A percentile compares a stretch with the other conserved stretches of the same genome.
Evolutionary conservation across 2,329 filamentous ascomycete species (phyloP).

Genomic region (Macrophomina pseudophaseolina): DNA sequence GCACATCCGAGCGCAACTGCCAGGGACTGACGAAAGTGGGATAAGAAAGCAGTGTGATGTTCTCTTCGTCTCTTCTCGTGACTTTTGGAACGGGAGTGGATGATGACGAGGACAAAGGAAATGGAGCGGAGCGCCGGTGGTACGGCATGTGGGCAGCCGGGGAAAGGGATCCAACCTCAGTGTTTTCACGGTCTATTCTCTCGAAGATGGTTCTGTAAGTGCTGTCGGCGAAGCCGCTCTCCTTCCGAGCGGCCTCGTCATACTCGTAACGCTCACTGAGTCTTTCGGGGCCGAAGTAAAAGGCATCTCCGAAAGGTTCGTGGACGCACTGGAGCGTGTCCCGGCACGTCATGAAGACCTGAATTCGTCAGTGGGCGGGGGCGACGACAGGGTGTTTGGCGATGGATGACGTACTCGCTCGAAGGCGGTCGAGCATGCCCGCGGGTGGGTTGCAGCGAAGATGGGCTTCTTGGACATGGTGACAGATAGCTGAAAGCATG

Average conservation of each 20-base stretch:
- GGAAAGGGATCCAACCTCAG: conserved; percentile 66
- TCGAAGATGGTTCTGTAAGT: conserved; percentile 82
- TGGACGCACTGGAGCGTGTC: conserved; percentile 84
- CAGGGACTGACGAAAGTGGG: background rate
- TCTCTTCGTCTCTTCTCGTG: background rate
- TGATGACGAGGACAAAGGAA: conserved; percentile 1
- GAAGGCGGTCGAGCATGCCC: conserved; percentile 96
- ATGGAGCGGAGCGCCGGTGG: conserved; percentile 28
- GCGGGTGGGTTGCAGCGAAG: conserved; percentile 91
- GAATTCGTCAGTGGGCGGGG: background rate
- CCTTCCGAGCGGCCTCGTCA: conserved; percentile 60
- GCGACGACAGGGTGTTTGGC: conserved; percentile 1
- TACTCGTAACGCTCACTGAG: conserved; percentile 78
- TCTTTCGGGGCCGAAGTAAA: conserved; percentile 92
- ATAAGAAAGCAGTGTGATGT: conserved; percentile 12
- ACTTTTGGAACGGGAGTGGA: background rate
- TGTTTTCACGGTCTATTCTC: conserved; percentile 71
- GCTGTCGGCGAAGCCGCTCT: conserved; percentile 70
- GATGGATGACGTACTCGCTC: conserved; percentile 71
- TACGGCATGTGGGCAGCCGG: conserved; percentile 30
- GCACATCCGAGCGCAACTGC: conserved; percentile 3
- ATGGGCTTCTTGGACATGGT: conserved; percentile 79
- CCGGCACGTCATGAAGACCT: conserved; percentile 91
- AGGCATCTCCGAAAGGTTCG: conserved; percentile 96
- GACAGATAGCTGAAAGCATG: background rate